These are phyloP conservation scores for Fusarium siculi DNA, from an alignment of 2,329 filamentous ascomycete species.

Conservation along the genomic window DNA sequence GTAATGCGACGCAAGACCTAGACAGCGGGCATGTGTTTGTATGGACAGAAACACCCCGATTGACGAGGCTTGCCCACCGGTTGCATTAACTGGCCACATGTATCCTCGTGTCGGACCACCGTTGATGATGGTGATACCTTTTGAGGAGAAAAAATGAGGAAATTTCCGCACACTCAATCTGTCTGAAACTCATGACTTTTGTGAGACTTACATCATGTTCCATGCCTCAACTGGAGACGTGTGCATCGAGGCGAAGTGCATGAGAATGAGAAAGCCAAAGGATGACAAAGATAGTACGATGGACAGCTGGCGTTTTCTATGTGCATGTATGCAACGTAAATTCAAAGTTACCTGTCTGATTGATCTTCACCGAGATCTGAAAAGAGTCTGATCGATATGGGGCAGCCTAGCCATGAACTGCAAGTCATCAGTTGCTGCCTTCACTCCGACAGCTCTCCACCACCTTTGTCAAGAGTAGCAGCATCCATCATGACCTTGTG, in stretches of 20 bases:
- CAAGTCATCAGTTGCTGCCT: conserved; percentile 19
- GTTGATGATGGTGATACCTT: conserved; percentile 9
- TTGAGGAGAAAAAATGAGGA: conserved; percentile 25
- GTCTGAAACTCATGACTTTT: neutral
- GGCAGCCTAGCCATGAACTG: conserved; percentile 2
- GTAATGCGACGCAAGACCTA: conserved; percentile 18
- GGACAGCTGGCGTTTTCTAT: conserved; percentile 39
- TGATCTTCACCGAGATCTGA: conserved; percentile 24
- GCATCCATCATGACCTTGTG: conserved; percentile 3
- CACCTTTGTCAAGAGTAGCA: neutral
- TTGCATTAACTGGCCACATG: conserved; percentile 26
- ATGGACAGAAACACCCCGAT: conserved; percentile 31
- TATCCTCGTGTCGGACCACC: neutral
- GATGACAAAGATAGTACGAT: conserved; percentile 28
- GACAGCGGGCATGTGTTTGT: conserved; percentile 30
- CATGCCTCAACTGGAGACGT: conserved; percentile 31
- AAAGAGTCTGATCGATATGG: conserved; percentile 23
- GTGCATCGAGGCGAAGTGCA: conserved; percentile 28
- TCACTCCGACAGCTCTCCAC: neutral
- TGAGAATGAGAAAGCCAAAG: conserved; percentile 17
- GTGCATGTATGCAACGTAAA: conserved; percentile 10
- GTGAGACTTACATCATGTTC: neutral
- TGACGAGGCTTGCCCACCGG: conserved; percentile 36
- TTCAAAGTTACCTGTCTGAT: conserved; percentile 13
- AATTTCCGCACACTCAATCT: neutral